Conservation (phyloP, 78 protist species). For the Cavenderia fasciculata region DNA sequence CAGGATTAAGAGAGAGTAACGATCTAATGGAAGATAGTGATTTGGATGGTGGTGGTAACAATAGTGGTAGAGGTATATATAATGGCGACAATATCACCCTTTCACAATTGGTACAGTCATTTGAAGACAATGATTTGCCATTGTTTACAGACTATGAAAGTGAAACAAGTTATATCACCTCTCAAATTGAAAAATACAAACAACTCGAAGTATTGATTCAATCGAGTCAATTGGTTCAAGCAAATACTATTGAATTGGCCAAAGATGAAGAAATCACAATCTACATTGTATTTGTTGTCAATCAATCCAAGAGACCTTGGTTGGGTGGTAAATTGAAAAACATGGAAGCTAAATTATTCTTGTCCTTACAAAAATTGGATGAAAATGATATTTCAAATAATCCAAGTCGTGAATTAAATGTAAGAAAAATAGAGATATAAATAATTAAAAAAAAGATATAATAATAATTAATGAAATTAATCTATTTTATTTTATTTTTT, state of each 20-base stretch:
- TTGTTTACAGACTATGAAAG: constrained; percentile 54
- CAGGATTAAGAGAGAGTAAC: too few relatives aligned
- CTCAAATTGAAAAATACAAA: constrained; percentile 57
- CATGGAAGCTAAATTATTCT: constrained; percentile 73
- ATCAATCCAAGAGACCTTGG: constrained; percentile 64
- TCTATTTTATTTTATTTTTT: neutral
- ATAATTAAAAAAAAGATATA: neutral
- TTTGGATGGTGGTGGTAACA: neutral
- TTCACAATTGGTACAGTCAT: constrained; percentile 25
- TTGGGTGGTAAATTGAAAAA: constrained; percentile 58
- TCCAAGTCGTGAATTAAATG: constrained; percentile 42
- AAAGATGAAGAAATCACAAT: constrained; percentile 51
- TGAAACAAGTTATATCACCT: constrained; percentile 60
- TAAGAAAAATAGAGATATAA: neutral
- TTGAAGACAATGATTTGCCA: constrained; percentile 52
- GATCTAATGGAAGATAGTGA: neutral
- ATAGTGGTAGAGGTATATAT: neutral
- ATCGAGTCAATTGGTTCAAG: constrained; percentile 27
- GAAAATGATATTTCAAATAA: neutral
- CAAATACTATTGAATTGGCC: constrained; percentile 8
- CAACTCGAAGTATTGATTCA: constrained; percentile 35
- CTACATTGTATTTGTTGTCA: constrained; percentile 42
- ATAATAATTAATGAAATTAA: neutral
- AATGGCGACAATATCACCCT: neutral
- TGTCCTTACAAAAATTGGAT: constrained; percentile 2